Evolutionary conservation across 345 rosid species (phyloP).

Genomic region (Eucalyptus lansdowneana): DNA sequence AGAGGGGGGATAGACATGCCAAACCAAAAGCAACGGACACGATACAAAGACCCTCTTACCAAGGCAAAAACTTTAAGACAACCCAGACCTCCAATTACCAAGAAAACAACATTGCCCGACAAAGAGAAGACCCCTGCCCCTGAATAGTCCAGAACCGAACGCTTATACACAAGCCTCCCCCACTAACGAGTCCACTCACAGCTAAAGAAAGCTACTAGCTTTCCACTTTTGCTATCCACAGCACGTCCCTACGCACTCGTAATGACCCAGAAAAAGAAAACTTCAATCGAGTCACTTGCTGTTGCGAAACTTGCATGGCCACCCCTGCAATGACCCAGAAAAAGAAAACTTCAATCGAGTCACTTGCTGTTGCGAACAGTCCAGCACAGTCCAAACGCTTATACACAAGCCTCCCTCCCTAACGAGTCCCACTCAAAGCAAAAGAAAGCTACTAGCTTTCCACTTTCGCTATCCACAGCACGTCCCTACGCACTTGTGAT

Average conservation of each 20-base stretch:
- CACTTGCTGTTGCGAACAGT: background rate
- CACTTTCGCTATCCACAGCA: background rate
- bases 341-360: background rate
- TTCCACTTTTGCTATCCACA: background rate
- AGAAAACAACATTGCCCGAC: background rate
- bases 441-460: too few relatives aligned
- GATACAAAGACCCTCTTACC: background rate
- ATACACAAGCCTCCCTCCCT: too few relatives aligned
- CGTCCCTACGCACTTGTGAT: background rate
- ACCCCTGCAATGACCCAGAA: background rate
- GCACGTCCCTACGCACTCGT: background rate
- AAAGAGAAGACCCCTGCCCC: background rate
- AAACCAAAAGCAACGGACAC: background rate
- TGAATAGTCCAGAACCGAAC: background rate
- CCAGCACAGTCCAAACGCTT: too few relatives aligned
- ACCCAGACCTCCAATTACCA: background rate
- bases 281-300: background rate
- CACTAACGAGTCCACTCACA: background rate
- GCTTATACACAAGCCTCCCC: background rate
- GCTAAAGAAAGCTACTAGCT: background rate
- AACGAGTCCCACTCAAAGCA: too few relatives aligned
- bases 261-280: background rate
- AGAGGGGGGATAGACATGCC: background rate
- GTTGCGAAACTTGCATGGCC: background rate
- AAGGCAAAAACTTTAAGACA: background rate